These are phyloP conservation scores for Xerocomus spinulosus DNA, from an alignment of 768 basidiomycete genomes.

Conservation along the genomic window DNA sequence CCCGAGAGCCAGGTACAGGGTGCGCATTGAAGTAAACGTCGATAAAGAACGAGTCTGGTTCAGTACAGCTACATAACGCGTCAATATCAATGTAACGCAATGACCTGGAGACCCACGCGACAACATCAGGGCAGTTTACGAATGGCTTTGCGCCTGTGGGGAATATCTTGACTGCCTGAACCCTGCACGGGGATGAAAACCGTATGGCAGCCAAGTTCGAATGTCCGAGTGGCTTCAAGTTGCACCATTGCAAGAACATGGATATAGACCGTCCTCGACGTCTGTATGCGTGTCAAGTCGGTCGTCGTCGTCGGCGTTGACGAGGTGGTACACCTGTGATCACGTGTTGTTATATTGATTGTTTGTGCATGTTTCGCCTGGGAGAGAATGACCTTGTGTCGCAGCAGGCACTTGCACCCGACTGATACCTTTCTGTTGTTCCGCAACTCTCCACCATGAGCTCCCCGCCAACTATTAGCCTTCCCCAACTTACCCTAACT, in stretches of 20 bases:
- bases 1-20: constrained; percentile 39
- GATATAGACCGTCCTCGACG: neutral
- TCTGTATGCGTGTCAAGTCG: neutral
- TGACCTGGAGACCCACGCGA: constrained; percentile 47
- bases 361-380: constrained; percentile 15
- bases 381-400: neutral
- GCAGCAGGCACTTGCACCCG: neutral
- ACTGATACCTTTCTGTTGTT: neutral
- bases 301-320: neutral
- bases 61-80: constrained; percentile 48
- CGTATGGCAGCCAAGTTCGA: constrained; percentile 64
- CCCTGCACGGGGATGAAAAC: constrained; percentile 62
- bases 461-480: constrained; percentile 50
- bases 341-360: constrained; percentile 11
- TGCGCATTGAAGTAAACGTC: constrained; percentile 75
- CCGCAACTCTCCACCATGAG: constrained; percentile 35
- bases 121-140: constrained; percentile 49
- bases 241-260: constrained; percentile 67
- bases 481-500: constrained; percentile 41
- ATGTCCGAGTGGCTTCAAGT: constrained; percentile 52
- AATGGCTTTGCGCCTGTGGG: constrained; percentile 66
- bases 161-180: constrained; percentile 66
- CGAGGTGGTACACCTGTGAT: neutral
- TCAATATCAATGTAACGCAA: neutral
- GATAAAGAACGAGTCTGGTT: constrained; percentile 69